Evolutionary conservation across 1,139 yeast genomes (phyloP).

Genomic region (Candida sojae): DNA sequence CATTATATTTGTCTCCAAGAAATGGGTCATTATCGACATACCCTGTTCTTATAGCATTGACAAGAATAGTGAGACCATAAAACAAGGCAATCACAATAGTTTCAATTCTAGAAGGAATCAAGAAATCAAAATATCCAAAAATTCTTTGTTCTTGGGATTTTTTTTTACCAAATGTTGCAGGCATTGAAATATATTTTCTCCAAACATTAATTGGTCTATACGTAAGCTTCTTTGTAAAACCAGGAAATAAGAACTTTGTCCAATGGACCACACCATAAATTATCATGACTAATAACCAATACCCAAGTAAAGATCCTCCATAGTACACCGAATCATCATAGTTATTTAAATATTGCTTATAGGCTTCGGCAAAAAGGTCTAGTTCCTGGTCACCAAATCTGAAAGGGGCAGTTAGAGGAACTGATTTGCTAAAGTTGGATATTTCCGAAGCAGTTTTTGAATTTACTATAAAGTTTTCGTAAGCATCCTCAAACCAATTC

Average conservation of each 20-base stretch:
- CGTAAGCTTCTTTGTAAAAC: constrained; percentile 20
- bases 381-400: constrained; percentile 16
- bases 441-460: constrained; percentile 24
- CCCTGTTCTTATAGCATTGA: constrained; percentile 25
- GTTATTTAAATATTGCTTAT: constrained; percentile 32
- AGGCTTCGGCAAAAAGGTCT: constrained; percentile 19
- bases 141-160: constrained; percentile 24
- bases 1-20: constrained; percentile 17
- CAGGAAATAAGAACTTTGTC: constrained; percentile 31
- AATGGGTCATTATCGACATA: constrained; percentile 26
- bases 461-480: constrained; percentile 15
- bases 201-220: constrained; percentile 23
- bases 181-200: constrained; percentile 31
- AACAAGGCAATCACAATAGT: constrained; percentile 31
- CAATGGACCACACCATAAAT: constrained; percentile 44
- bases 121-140: constrained; percentile 20
- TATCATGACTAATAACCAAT: constrained; percentile 48
- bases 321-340: constrained; percentile 42
- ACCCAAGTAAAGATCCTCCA: constrained; percentile 51
- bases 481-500: constrained; percentile 19
- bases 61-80: constrained; percentile 44
- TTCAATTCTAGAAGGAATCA: constrained; percentile 30
- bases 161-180: constrained; percentile 27
- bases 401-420: constrained; percentile 25
- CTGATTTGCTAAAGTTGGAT: constrained; percentile 21